Evolutionary conservation across 768 basidiomycete species (phyloP), one percentile per base, ranked within the genome.

Genomic region (Auricularia cornea): DNA sequence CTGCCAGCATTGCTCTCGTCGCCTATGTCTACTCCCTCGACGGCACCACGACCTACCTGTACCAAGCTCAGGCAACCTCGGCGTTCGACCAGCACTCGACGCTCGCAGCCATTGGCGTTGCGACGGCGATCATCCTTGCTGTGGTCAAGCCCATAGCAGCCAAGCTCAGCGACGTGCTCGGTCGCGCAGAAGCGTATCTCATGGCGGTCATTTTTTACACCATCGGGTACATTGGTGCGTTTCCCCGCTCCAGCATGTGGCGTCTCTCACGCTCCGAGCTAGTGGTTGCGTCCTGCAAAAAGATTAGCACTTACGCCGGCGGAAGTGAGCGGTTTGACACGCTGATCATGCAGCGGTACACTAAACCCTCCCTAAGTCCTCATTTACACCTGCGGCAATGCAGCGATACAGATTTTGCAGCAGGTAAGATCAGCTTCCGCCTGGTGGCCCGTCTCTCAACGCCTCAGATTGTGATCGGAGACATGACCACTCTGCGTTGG

Each of bases 1-100:
- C 10, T 26, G 16, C n/a, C 30, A 76, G 85, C 60, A 72, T 90
- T 63, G 88, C 79, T 16, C 80, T 89, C 0, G 86, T 87, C 0
- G 83, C 88, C 1, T 92, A 89, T 71, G 85, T 90, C 63, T 92
- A 90, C 72, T 88, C 88, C 0, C 78, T 92, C 32, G 89, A 90
- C 64, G 78, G 82, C 26, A 80, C 82, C 20, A 90, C 89, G 6
- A 90, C 89, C 2, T 86, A 77, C 67, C 80, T 79, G 61, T 90
- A 89, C 72, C 80, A 87, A 31, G 71, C 75, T 57, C 84, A 80
- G 63, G 86, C 87, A 14, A 77, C 79, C 18, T 84, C 83, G 18
- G 75, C 74, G 30, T 83, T 86, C 59, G 75, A 75, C 3, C 73
- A 78, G 44, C 85, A 86, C 68, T 82, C 80, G 64, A 73, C 84